Percentiles rank a stretch among this genome's conserved stretches.
Evolutionary conservation across 192 early-diverging fungal genomes (phyloP).

Genomic region (Lobosporangium transversale): DNA sequence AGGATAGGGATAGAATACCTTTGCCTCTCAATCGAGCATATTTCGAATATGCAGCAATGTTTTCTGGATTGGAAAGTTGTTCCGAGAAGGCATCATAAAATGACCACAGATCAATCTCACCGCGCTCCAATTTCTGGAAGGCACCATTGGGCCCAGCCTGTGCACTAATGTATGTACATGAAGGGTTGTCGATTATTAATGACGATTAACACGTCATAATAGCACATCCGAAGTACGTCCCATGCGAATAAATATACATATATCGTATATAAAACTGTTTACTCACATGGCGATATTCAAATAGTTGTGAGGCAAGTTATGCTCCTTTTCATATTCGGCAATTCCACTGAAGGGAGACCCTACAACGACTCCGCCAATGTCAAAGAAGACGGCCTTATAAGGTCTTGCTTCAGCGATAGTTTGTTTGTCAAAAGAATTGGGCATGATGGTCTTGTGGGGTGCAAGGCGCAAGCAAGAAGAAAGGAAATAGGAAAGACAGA

Average conservation of each 20-base stretch:
- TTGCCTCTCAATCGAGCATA: slow-evolving; percentile 45
- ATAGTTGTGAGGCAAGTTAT: slow-evolving; percentile 80
- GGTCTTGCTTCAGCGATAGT: not conserved
- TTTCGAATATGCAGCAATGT: slow-evolving; percentile 58
- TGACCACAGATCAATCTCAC: slow-evolving; percentile 63
- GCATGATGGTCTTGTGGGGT: not conserved
- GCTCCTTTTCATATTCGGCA: slow-evolving; percentile 68
- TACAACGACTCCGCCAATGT: slow-evolving; percentile 87
- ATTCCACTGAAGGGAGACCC: slow-evolving; percentile 84
- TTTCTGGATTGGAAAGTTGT: slow-evolving; percentile 64
- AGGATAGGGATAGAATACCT: too few species aligned
- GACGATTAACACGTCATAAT: too few species aligned
- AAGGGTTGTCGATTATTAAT: not conserved
- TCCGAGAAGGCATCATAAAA: slow-evolving; percentile 69
- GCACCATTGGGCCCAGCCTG: slow-evolving; percentile 16
- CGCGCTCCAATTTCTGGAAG: slow-evolving; percentile 64
- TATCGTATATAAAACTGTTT: too few species aligned
- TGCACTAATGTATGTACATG: slow-evolving; percentile 6
- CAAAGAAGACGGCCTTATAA: slow-evolving; percentile 83
- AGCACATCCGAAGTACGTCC: too few species aligned
- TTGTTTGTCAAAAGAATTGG: too few species aligned
- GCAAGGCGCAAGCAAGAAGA: not conserved
- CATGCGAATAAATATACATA: too few species aligned
- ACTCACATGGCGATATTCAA: slow-evolving; percentile 84
- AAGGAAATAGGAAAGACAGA: not conserved